These are phyloP conservation scores for Yamadazyma dushanensis DNA, from an alignment of 1,139 yeast species.

Conservation along the genomic window DNA sequence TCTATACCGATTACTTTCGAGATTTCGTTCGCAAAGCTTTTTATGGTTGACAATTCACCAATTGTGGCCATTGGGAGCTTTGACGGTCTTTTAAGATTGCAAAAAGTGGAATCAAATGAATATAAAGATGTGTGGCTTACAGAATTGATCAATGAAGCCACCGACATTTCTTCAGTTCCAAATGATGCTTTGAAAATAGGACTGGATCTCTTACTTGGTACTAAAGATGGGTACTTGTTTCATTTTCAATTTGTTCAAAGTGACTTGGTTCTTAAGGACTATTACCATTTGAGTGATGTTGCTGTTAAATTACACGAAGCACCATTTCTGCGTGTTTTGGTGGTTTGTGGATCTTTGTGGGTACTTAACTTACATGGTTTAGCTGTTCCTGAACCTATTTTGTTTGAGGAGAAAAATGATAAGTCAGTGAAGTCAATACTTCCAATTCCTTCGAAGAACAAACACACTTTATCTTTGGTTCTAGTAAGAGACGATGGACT, in stretches of 20 bases:
- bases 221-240: constrained; percentile 30
- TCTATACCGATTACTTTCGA: constrained; percentile 13
- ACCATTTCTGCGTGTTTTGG: constrained; percentile 21
- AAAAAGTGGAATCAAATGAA: background rate
- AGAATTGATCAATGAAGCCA: background rate
- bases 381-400: constrained; percentile 38
- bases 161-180: constrained; percentile 17
- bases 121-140: background rate
- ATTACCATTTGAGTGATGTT: constrained; percentile 26
- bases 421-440: constrained; percentile 20
- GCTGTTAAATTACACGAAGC: constrained; percentile 10
- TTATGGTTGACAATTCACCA: constrained; percentile 4
- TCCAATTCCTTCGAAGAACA: constrained; percentile 12
- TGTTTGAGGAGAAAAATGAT: constrained; percentile 38
- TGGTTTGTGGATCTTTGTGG: constrained; percentile 44
- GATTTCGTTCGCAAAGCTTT: constrained; percentile 21
- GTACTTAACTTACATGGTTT: constrained; percentile 34
- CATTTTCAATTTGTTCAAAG: constrained; percentile 15
- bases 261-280: constrained; percentile 15
- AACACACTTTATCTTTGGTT: constrained; percentile 15
- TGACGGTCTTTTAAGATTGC: constrained; percentile 17
- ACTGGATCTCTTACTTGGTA: constrained; percentile 25
- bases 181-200: constrained; percentile 16
- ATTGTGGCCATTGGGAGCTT: constrained; percentile 21
- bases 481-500: constrained; percentile 54